Conservation (phyloP, 2,329 filamentous ascomycete genomes). For the Neopestalotiopsis sp. region DNA sequence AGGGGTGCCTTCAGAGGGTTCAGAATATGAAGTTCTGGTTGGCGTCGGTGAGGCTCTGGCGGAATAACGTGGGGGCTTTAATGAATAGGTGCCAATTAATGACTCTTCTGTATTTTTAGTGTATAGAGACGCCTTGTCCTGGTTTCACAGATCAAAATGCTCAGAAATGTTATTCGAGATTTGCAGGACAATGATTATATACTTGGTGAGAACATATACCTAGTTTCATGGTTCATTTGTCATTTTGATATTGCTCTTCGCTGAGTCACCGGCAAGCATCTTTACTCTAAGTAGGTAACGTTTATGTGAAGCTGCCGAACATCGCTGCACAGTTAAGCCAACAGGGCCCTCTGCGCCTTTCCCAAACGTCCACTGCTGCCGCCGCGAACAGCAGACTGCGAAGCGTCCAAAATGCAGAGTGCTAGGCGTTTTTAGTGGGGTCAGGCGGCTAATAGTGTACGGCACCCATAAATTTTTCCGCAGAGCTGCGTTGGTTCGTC, state of each 20-base stretch:
- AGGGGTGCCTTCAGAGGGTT: not conserved
- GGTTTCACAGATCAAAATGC: not conserved
- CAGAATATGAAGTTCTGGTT: not conserved
- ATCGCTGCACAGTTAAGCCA: not conserved
- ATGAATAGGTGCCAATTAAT: not conserved
- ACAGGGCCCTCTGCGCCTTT: too few relatives aligned
- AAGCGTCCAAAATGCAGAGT: too few relatives aligned
- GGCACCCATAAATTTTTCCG: not conserved
- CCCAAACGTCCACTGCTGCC: too few relatives aligned
- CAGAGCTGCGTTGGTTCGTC: not conserved
- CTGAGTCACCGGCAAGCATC: conserved; percentile 1
- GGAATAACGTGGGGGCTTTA: not conserved
- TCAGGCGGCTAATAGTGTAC: too few relatives aligned
- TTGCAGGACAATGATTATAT: not conserved
- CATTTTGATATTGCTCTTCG: not conserved
- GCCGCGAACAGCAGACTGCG: too few relatives aligned
- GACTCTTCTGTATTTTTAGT: conserved; percentile 4
- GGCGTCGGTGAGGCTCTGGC: not conserved
- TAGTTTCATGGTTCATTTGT: not conserved
- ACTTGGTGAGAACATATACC: not conserved
- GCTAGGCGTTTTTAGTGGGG: too few relatives aligned
- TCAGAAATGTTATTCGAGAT: too few relatives aligned
- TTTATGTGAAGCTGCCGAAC: not conserved
- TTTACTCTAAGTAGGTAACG: not conserved
- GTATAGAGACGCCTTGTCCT: not conserved